Conservation (phyloP, 2,329 filamentous ascomycete genomes). For the Pleoardoris graminearum region DNA sequence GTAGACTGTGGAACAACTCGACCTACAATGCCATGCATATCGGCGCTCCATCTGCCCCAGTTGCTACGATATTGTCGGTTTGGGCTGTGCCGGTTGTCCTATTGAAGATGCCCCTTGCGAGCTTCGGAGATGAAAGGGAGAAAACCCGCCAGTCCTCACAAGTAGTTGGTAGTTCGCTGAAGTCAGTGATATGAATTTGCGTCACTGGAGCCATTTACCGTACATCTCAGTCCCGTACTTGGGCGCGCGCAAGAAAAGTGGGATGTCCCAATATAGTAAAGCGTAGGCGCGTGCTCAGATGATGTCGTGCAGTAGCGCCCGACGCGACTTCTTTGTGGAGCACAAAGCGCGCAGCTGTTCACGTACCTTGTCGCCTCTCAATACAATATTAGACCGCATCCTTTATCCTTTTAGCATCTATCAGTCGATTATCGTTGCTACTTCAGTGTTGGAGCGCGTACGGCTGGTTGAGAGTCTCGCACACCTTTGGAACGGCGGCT, state of each 20-base stretch:
- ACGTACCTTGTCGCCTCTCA: not conserved
- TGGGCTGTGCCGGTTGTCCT: too few relatives aligned
- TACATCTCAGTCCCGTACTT: too few relatives aligned
- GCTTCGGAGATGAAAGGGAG: too few relatives aligned
- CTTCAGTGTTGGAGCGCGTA: not conserved
- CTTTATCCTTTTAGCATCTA: not conserved
- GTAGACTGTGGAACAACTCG: too few relatives aligned
- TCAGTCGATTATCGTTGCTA: not conserved
- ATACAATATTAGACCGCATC: not conserved
- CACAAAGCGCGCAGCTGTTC: not conserved
- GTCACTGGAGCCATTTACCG: too few relatives aligned
- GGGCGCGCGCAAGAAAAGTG: not conserved
- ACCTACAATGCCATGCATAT: too few relatives aligned
- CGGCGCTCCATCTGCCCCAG: too few relatives aligned
- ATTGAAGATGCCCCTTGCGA: too few relatives aligned
- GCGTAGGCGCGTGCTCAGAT: constrained; percentile 26
- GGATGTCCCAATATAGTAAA: not conserved
- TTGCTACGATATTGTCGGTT: too few relatives aligned
- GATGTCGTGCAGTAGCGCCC: constrained; percentile 34
- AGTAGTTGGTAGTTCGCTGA: too few relatives aligned
- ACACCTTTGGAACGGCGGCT: not conserved
- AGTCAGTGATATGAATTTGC: too few relatives aligned
- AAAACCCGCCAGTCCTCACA: too few relatives aligned
- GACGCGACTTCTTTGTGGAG: constrained; percentile 13
- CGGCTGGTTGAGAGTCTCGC: not conserved